Conservation (phyloP, 108 stramenopile species). For the Pseudonitzschia delicatissima region DNA sequence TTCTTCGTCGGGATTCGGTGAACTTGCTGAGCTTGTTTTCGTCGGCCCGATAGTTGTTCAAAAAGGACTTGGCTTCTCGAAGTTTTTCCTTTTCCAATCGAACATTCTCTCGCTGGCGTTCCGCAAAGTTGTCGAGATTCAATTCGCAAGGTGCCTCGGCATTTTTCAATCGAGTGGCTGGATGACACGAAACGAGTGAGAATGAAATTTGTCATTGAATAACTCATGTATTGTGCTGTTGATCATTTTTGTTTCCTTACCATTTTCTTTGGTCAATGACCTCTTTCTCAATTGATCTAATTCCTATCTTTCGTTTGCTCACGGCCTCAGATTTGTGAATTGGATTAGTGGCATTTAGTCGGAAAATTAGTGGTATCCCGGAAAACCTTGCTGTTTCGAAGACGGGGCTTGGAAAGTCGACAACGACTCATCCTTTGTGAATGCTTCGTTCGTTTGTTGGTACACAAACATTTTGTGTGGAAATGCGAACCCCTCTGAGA, state of each 20-base stretch:
- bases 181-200: too few relatives aligned
- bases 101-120: background rate
- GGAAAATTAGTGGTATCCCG: too few relatives aligned
- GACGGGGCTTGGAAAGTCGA: too few relatives aligned
- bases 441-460: too few relatives aligned
- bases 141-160: background rate
- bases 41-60: constrained; percentile 4
- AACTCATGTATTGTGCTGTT: too few relatives aligned
- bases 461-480: too few relatives aligned
- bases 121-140: background rate
- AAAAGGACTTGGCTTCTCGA: background rate
- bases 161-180: background rate
- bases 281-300: constrained; percentile 2
- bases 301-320: background rate
- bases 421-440: too few relatives aligned
- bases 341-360: background rate
- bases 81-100: background rate
- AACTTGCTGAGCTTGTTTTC: background rate
- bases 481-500: too few relatives aligned
- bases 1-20: background rate
- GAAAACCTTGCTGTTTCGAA: too few relatives aligned
- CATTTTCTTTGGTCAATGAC: background rate
- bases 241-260: background rate
- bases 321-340: constrained; percentile 1
- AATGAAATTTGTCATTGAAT: too few relatives aligned